Base-by-base conservation (phyloP, 2,329 filamentous ascomycete genomes). In the Whalleya microplaca region DNA sequence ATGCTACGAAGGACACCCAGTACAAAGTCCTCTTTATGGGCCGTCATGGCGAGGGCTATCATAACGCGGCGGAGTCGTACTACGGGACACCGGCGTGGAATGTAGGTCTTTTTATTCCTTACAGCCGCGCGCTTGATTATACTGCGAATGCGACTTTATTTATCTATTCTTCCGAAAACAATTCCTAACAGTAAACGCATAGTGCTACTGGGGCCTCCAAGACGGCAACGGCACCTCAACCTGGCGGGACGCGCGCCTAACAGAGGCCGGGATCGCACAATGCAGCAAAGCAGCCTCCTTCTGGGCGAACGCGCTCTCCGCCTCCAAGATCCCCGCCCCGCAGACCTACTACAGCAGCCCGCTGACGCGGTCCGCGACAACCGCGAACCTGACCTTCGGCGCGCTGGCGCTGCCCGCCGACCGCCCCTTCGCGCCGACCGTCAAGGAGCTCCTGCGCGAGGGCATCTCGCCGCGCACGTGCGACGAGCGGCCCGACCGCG, bases 51-150 rank as follows among this genome's bases (percentile, higher is more conserved):
- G 82, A 91, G 71, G 88, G 88, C 12, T 84, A 76, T 64, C 83
- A 86, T 61, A 86, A 86, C 61, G 79, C 78, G 6, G 87, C 87
- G 14, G 85, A 90, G 71, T 76, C 77, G 23, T 87, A 79, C 69
- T 90, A 88, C 63, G 87, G 87, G 45, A 90, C 86, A 0, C 81
- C 84, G 1, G 84, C 83, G 2, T 90, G 87, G 88, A 87, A 90
- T 68, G 84, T 83, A 70, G 64, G 82, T 74, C 16, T 21, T 12
- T 1, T 20, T 14, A n/a, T 29, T 14, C 20, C 16, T 2, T 2
- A 3, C 10, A 14, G 7, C 7, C 18, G 23, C 23, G 9, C 23
- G 23, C 23, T 27, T 27, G 4, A 4, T 4, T 9, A 27, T 27
- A 27, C 4, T 9, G 23, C 23, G 23, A 27, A 4, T 9, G 9